Evolutionary conservation across 148 eudicot species (phyloP), one percentile per base, ranked within the genome.

Genomic region (Simmondsia chinensis): DNA sequence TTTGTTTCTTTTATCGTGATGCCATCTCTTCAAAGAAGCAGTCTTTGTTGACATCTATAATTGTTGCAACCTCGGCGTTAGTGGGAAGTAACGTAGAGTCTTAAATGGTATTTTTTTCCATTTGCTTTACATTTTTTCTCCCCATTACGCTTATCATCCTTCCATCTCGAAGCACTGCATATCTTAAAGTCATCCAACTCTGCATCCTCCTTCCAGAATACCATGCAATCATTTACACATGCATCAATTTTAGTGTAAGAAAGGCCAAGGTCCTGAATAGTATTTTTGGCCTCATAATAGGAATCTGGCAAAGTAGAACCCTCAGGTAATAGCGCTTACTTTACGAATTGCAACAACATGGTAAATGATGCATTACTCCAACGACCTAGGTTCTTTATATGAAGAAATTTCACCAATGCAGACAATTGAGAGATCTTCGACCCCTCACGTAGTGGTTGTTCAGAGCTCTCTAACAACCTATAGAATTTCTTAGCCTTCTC

Each of bases 331-430:
- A 39, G 6, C 6, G 20, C 26, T 9, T 39, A 19, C 10, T 39
- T 39, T 2, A 39, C 3, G 21, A 39, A 39, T 4, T 39, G 23
- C 13, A 39, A 39, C 14, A 39, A 5, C 42, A 38, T 39, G 4
- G 6, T 20, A 28, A 39, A 39, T 39, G 43, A 20, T 9, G 20
- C 43, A 39, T 20, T 39, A 39, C 43, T 39, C 43, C 43, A 39
- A 12, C 43, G 12, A 10, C 26, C 43, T 19, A 39, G 26, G 3
- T 24, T 18, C 2, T 39, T 39, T 3, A 39, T 20, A n/a, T 39
- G 43, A 3, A 39, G 26, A 1, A 39, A 20, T 1, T 39, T 39
- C 3, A 39, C 26, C 9, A 39, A 9, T 0, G 43, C 26, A 1
- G 26, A 39, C 21, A 20, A 39, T 15, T 39, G 20, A 9, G 43